These are phyloP conservation scores for Penicillium canescens DNA, from an alignment of 495 filamentous ascomycete genomes.

Conservation along the genomic window DNA sequence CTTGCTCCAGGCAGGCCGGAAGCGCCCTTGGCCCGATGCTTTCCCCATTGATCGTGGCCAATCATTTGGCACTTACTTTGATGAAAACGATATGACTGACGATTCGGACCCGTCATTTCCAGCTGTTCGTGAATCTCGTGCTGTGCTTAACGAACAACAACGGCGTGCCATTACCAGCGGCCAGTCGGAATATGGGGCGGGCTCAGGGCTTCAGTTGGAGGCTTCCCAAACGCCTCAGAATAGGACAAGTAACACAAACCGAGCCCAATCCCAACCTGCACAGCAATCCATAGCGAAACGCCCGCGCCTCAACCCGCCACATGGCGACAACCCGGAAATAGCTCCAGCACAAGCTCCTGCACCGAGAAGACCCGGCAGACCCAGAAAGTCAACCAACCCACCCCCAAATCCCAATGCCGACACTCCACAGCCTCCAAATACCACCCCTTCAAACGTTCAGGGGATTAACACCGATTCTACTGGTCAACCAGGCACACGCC, in stretches of 20 bases:
- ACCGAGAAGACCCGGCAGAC: slow-evolving; percentile 28
- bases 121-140: slow-evolving; percentile 19
- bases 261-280: not conserved
- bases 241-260: not conserved
- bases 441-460: not conserved
- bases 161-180: not conserved
- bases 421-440: slow-evolving; percentile 13
- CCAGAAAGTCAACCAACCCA: slow-evolving; percentile 33
- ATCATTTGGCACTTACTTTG: slow-evolving; percentile 40
- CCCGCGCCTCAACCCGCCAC: slow-evolving; percentile 25
- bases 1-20: slow-evolving; percentile 38
- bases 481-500: not conserved
- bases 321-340: slow-evolving; percentile 2
- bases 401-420: slow-evolving; percentile 19
- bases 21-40: slow-evolving; percentile 38
- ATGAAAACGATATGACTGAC: slow-evolving; percentile 37
- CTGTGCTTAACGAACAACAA: slow-evolving; percentile 29
- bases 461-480: not conserved
- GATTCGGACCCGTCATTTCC: slow-evolving; percentile 27
- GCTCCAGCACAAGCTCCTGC: not conserved
- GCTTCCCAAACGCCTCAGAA: not conserved
- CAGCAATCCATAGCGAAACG: slow-evolving; percentile 33
- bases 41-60: slow-evolving; percentile 26
- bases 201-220: slow-evolving; percentile 18
- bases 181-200: not conserved